phyloP scores from a whole-genome alignment of 2,329 filamentous ascomycete genomes.

The Coleophoma crateriformis region DNA sequence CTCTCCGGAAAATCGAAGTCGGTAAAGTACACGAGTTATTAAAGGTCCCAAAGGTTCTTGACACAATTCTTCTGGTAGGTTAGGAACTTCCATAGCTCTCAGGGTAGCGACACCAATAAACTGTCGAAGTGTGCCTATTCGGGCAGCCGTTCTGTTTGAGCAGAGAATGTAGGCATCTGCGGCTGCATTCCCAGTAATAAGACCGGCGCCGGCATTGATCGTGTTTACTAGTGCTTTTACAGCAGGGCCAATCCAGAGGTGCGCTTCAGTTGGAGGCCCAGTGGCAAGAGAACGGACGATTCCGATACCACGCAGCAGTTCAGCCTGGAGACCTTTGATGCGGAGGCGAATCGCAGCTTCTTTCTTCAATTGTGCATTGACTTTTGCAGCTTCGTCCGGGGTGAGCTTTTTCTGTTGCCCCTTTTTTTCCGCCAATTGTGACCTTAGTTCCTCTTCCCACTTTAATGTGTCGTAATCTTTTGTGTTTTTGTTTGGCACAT shows the following conservation, averaged over 20 bases:
- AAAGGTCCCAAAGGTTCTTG: conserved; percentile 80
- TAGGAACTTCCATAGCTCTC: conserved; percentile 67
- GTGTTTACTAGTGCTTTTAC: conserved; percentile 67
- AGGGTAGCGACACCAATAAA: conserved; percentile 88
- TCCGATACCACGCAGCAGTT: conserved; percentile 75
- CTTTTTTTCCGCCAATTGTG: conserved; percentile 88
- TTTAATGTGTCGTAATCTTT: conserved; percentile 96
- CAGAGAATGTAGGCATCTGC: conserved; percentile 76
- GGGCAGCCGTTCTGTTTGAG: conserved; percentile 65
- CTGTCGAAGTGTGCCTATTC: conserved; percentile 69
- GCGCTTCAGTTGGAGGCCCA: conserved; percentile 84
- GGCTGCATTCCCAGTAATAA: conserved; percentile 76
- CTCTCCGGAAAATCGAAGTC: conserved; percentile 83
- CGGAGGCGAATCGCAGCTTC: conserved; percentile 72
- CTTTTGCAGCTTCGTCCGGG: conserved; percentile 80
- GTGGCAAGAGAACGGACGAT: conserved; percentile 77
- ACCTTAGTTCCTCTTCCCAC: conserved; percentile 90
- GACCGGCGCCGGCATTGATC: conserved; percentile 74
- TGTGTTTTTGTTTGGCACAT: conserved; percentile 75
- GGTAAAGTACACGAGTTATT: conserved; percentile 83
- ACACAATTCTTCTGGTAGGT: conserved; percentile 66
- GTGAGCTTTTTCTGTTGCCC: conserved; percentile 88
- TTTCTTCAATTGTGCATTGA: conserved; percentile 85
- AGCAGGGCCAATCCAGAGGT: conserved; percentile 81
- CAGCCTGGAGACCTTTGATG: conserved; percentile 65